Base-by-base conservation (phyloP, 2,329 filamentous ascomycete species). In the Beauveria sp. region DNA sequence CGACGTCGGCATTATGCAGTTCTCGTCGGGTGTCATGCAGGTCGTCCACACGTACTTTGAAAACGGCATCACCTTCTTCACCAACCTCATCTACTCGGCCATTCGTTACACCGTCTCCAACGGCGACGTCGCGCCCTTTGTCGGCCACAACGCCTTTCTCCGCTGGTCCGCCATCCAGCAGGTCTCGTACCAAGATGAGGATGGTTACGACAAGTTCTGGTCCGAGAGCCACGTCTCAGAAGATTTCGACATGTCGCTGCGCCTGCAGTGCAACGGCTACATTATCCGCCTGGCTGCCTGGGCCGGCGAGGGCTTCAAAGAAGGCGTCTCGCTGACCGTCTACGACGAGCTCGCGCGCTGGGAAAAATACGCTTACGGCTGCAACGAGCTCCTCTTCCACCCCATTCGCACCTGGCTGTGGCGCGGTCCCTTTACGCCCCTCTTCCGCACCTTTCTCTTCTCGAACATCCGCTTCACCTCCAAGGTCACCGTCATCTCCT, bases 121-220 rank as follows among this genome's bases (percentile, higher is more conserved):
- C 59, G 89, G 89, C 6, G 89, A 92, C 57, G 83, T 88, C 5
- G 86, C 88, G 0, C 88, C 88, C 0, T 91, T 91, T 66, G 89
- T 91, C 65, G 89, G 89, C 0, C 89, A 91, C 76, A 91, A 91
- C 69, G 88, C 89, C 1, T 84, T 91, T 64, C 77, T 91, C 16
- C 82, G 89, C 26, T 91, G 89, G 89, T 69, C 69, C 31, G 73
- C 75, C 26, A 61, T 77, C n/a, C 75, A 77, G 61, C 71, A 75
- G 26, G 73, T 73, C 4, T 70, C 70, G 38, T 52, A 67, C 26
- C 73, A 76, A 55, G 81, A 83, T 38, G 77, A 84, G 60, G 83
- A 86, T 56, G 82, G 81, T 9, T 51, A 42, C 14, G 80, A 85
- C 65, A 82, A 85, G 18, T 90, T 84, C 74, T 91, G 89, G 88